Conservation (phyloP, 768 basidiomycete genomes). For the Exidia glandulosa region DNA sequence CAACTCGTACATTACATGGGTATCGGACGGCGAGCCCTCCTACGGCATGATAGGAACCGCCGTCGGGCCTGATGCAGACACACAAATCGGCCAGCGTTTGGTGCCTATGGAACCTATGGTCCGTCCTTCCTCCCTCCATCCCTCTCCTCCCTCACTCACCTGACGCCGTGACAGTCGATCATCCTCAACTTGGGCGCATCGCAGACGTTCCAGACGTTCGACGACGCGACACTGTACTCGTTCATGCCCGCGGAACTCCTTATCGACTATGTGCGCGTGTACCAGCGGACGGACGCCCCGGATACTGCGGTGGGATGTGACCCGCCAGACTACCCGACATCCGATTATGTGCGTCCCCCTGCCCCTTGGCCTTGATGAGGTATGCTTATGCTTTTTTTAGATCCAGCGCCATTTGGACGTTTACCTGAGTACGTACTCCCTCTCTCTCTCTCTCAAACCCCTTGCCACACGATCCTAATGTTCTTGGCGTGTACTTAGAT, state of each 20-base stretch:
- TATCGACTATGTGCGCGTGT: constrained; percentile 75
- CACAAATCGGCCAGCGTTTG: constrained; percentile 52
- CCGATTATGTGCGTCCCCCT: constrained; percentile 52
- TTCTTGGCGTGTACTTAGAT: no score
- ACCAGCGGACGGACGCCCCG: constrained; percentile 52
- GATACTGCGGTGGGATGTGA: constrained; percentile 53
- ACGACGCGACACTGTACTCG: constrained; percentile 44
- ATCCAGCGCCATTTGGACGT: constrained; percentile 41
- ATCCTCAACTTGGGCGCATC: constrained; percentile 56
- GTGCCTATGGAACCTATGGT: constrained; percentile 91
- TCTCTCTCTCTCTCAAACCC: no score
- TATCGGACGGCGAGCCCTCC: constrained; percentile 45
- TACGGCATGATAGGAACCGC: constrained; percentile 64
- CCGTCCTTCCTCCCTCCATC: constrained; percentile 31
- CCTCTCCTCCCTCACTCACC: constrained; percentile 12
- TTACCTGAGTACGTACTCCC: no score
- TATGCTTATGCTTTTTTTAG: no score
- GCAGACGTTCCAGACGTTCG: constrained; percentile 57
- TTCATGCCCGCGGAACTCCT: constrained; percentile 62
- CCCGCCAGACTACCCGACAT: constrained; percentile 54
- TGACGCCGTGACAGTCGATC: constrained; percentile 26
- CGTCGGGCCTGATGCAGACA: constrained; percentile 49
- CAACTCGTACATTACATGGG: constrained; percentile 82
- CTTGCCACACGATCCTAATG: no score
- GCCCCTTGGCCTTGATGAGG: no score